Percentiles rank a stretch among this genome's conserved stretches.
Evolutionary conservation across 345 rosid species (phyloP).

Genomic region (Hirschfeldia incana): DNA sequence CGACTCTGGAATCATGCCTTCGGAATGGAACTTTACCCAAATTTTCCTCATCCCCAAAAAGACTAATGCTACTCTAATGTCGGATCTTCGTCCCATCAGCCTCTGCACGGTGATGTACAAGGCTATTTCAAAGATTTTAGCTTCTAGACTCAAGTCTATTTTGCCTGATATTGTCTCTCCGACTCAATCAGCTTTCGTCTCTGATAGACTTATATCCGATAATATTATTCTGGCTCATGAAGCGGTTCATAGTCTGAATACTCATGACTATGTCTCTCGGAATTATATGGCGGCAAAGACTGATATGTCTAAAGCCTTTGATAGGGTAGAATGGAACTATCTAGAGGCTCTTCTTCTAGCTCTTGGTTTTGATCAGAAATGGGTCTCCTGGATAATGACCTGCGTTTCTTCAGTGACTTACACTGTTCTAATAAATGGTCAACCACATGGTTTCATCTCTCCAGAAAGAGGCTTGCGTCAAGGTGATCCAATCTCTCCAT

Average conservation of each 20-base stretch:
- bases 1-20: not conserved
- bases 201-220: too few species aligned
- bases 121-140: not conserved
- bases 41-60: not conserved
- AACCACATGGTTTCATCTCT: too few species aligned
- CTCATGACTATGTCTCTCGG: not conserved
- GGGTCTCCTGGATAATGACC: too few species aligned
- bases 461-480: too few species aligned
- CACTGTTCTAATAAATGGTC: too few species aligned
- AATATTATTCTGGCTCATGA: too few species aligned
- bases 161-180: not conserved
- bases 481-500: too few species aligned
- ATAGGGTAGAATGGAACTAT: not conserved
- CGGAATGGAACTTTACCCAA: not conserved
- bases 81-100: not conserved
- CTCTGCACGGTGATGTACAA: not conserved
- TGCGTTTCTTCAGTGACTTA: too few species aligned
- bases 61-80: not conserved
- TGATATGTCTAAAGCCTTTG: not conserved
- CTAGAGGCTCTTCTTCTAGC: too few species aligned
- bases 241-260: too few species aligned
- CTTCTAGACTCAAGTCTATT: not conserved
- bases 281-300: not conserved
- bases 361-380: too few species aligned
- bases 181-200: too few species aligned